Conservation (phyloP, 2,329 filamentous ascomycete species). For the Pochonia chlamydosporia region DNA sequence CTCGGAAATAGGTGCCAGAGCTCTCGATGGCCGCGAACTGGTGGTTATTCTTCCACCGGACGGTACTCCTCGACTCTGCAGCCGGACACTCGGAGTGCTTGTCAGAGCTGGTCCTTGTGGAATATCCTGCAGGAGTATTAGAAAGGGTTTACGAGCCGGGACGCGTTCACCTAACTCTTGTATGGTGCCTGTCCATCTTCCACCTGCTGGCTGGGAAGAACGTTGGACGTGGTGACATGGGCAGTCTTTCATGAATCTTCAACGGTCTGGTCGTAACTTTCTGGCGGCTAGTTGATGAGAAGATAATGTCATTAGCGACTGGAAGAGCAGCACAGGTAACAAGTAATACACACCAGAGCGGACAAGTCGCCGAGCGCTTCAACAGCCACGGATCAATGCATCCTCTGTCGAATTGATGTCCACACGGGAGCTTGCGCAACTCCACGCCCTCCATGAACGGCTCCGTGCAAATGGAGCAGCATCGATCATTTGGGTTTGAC, state of each 20-base stretch:
- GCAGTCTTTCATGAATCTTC: background rate
- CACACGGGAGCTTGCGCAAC: slow-evolving; percentile 4
- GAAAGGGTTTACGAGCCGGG: background rate
- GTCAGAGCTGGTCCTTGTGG: background rate
- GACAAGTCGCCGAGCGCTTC: slow-evolving; percentile 5
- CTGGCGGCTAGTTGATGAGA: background rate
- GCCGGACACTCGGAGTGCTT: slow-evolving; percentile 3
- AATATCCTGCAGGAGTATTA: background rate
- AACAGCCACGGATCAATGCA: slow-evolving; percentile 7
- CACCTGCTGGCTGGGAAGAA: background rate
- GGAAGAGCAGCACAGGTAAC: background rate
- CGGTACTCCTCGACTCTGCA: background rate
- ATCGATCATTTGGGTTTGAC: background rate
- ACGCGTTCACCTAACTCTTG: background rate
- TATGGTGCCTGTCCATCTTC: background rate
- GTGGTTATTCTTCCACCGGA: background rate
- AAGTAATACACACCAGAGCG: slow-evolving; percentile 3
- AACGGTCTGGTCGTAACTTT: background rate
- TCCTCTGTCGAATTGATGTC: slow-evolving; percentile 3
- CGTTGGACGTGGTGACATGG: background rate
- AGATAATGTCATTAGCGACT: background rate
- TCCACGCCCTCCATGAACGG: slow-evolving; percentile 2
- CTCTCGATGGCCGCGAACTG: background rate
- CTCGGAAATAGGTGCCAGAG: background rate
- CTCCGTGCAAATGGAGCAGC: slow-evolving; percentile 6